Conservation (phyloP, 106 monocot species). For the Dendrobium officinale region DNA sequence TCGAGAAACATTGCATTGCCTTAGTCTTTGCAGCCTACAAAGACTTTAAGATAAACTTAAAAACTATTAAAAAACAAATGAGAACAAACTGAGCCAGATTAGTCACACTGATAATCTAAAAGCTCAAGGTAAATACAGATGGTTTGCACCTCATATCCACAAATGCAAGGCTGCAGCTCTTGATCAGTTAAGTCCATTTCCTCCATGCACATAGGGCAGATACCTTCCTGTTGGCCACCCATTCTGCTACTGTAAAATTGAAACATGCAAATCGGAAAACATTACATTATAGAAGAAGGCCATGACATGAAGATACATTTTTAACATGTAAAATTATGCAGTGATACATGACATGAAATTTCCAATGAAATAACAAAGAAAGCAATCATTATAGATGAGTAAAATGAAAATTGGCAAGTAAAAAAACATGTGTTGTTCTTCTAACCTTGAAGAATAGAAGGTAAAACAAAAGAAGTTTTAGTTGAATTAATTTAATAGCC, state of each 20-base stretch:
- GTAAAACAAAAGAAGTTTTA: background rate
- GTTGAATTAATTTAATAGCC: background rate
- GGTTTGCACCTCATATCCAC: slow-evolving; percentile 34
- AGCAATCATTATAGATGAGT: background rate
- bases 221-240: slow-evolving; percentile 12
- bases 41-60: background rate
- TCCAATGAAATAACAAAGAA: background rate
- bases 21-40: background rate
- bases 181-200: slow-evolving; percentile 43
- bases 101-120: background rate
- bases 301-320: background rate
- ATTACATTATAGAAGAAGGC: background rate
- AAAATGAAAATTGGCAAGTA: background rate
- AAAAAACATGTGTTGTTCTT: background rate
- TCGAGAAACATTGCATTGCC: no score
- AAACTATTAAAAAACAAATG: background rate
- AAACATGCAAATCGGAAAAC: background rate
- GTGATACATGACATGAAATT: no score
- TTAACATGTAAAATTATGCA: no score
- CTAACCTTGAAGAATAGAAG: background rate
- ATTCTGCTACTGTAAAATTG: slow-evolving; percentile 8
- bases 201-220: slow-evolving; percentile 34
- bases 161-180: slow-evolving; percentile 37
- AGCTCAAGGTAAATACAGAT: background rate
- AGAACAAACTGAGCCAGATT: background rate